A percentile compares a stretch with the other conserved stretches of the same genome.
Conservation (phyloP, 805 yeast species). For the Yarrowia sp. region DNA sequence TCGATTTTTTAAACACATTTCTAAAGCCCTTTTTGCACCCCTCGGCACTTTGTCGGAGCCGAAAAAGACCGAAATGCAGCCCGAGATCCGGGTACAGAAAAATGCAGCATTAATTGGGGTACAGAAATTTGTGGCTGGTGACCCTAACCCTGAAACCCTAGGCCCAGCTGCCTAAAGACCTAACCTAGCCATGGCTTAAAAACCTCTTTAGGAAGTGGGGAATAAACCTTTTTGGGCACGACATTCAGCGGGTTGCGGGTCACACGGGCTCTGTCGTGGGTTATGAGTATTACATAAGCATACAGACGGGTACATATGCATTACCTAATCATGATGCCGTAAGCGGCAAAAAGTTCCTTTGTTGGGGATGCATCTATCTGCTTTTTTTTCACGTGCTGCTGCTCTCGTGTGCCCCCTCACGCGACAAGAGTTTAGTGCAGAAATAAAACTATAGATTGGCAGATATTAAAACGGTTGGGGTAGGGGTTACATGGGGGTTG, state of each 20-base stretch:
- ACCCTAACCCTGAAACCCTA: neutral
- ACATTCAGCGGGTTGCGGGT: neutral
- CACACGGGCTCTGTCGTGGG: neutral
- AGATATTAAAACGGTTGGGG: neutral
- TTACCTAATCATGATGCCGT: neutral
- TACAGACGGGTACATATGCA: neutral
- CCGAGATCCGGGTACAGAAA: conserved; percentile 2
- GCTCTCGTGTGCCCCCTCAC: neutral
- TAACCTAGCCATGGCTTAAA: neutral
- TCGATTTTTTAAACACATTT: too few relatives aligned
- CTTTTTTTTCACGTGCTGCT: neutral
- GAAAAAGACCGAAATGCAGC: neutral
- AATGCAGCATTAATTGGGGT: neutral
- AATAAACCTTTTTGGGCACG: neutral
- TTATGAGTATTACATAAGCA: too few relatives aligned
- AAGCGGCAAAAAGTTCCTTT: neutral
- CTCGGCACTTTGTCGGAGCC: neutral
- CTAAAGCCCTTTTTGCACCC: neutral
- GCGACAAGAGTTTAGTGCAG: neutral
- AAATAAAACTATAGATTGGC: neutral
- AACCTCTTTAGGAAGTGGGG: neutral
- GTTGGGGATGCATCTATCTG: neutral
- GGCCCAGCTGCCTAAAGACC: too few relatives aligned
- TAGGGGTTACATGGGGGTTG: neutral
- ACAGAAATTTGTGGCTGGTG: neutral